phyloP scores from a whole-genome alignment of 805 yeast species.

The Priceomyces fermenticarens region DNA sequence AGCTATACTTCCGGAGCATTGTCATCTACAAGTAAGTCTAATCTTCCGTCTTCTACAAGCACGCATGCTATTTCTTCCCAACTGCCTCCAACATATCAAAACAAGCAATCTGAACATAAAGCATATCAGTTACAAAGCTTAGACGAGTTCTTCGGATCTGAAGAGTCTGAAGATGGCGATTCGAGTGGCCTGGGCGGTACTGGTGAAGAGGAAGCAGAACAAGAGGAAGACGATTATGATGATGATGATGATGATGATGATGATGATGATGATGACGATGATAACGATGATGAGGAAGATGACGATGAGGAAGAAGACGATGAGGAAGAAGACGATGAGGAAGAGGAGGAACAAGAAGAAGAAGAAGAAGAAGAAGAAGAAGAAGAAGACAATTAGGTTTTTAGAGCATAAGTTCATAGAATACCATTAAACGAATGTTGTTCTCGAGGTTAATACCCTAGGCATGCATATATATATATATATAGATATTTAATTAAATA shows the following conservation, averaged over 20 bases:
- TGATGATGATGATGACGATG: constrained; percentile 9
- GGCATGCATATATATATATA: too few species aligned
- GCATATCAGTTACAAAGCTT: constrained; percentile 68
- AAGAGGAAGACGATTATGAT: constrained; percentile 11
- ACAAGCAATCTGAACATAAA: constrained; percentile 9
- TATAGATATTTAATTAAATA: too few species aligned
- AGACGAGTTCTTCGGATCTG: constrained; percentile 74
- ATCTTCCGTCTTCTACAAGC: constrained; percentile 17
- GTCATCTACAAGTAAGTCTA: constrained; percentile 14
- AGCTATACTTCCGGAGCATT: constrained; percentile 13
- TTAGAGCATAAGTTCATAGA: too few species aligned
- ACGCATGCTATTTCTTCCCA: constrained; percentile 24
- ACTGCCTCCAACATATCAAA: constrained; percentile 4
- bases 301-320: constrained; percentile 3
- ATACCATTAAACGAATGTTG: too few species aligned
- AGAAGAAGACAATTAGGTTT: background rate
- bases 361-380: constrained; percentile 3
- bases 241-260: constrained; percentile 8
- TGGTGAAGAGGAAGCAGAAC: constrained; percentile 15
- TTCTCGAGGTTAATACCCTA: background rate
- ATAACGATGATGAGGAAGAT: constrained; percentile 11
- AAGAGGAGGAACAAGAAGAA: constrained; percentile 1
- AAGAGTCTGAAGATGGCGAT: constrained; percentile 19
- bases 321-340: constrained; percentile 3
- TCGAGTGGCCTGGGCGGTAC: constrained; percentile 16